Percentiles rank a stretch among this genome's conserved stretches.
phyloP scores from a whole-genome alignment of 2,329 filamentous ascomycete species.

The Tothia fuscella region DNA sequence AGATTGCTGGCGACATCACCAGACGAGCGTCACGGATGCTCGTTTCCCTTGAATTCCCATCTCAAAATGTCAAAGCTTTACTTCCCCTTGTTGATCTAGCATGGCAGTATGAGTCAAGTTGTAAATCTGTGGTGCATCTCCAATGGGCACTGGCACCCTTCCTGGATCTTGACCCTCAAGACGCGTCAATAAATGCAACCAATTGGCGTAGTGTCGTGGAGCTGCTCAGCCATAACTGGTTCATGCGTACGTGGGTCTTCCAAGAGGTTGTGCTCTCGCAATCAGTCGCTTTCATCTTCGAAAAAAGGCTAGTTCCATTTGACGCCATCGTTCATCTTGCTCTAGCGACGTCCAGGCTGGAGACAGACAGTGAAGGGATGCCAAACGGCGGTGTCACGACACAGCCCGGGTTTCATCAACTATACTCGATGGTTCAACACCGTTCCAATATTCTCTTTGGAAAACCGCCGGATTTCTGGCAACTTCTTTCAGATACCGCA shows the following conservation, averaged over 20 bases:
- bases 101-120: constrained; percentile 1
- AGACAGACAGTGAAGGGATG: constrained; percentile 3
- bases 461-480: constrained; percentile 8
- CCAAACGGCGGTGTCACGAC: constrained; percentile 5
- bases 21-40: not conserved
- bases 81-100: constrained; percentile 7
- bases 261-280: constrained; percentile 21
- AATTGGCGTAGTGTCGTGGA: constrained; percentile 7
- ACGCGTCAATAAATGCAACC: not conserved
- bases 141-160: constrained; percentile 3
- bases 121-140: constrained; percentile 6
- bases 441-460: not conserved
- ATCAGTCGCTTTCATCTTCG: constrained; percentile 6
- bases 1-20: constrained; percentile 12
- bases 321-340: constrained; percentile 5
- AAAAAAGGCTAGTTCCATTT: constrained; percentile 5
- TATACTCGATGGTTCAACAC: constrained; percentile 7
- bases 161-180: constrained; percentile 1
- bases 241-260: constrained; percentile 22
- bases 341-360: constrained; percentile 6
- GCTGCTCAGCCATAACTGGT: constrained; percentile 7
- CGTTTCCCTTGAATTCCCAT: not conserved
- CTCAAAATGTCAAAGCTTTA: not conserved
- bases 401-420: constrained; percentile 7
- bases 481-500: constrained; percentile 2